Evolutionary conservation across 2,329 filamentous ascomycete species (phyloP).

Genomic region (Fusarium torreyae): DNA sequence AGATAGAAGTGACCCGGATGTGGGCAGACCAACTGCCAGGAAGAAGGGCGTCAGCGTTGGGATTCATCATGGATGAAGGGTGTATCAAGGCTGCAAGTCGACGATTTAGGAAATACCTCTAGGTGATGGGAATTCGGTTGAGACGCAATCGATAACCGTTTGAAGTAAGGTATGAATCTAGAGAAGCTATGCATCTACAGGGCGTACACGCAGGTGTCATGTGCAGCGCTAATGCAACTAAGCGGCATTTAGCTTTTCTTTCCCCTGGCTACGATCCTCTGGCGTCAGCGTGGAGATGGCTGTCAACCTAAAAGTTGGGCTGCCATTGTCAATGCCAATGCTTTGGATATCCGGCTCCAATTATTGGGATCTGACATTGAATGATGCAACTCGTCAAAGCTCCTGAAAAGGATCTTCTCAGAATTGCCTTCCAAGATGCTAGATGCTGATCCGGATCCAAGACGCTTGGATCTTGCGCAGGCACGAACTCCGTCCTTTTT

Average conservation of each 20-base stretch:
- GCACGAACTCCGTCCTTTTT: constrained; percentile 21
- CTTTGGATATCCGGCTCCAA: constrained; percentile 13
- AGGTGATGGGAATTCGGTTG: constrained; percentile 15
- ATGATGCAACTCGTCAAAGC: constrained; percentile 23
- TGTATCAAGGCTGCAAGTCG: constrained; percentile 45
- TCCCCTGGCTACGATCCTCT: constrained; percentile 33
- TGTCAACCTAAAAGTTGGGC: constrained; percentile 7
- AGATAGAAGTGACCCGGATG: constrained; percentile 33
- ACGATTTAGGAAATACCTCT: constrained; percentile 46
- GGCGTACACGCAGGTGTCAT: constrained; percentile 17
- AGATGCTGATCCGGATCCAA: constrained; percentile 1
- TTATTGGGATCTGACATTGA: constrained; percentile 11
- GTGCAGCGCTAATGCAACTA: constrained; percentile 42
- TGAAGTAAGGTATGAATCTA: constrained; percentile 34
- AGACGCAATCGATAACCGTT: constrained; percentile 27
- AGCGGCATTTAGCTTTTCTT: constrained; percentile 25
- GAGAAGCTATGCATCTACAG: constrained; percentile 28
- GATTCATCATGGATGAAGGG: constrained; percentile 37
- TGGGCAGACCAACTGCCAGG: constrained; percentile 33
- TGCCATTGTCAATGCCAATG: constrained; percentile 11
- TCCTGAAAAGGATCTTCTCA: background rate
- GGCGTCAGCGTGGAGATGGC: constrained; percentile 33
- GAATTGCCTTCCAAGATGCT: constrained; percentile 10
- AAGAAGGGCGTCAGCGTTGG: constrained; percentile 5
- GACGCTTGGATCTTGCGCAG: constrained; percentile 35